phyloP scores from a whole-genome alignment of 176 grass and related monocot species.

The Oryza coarctata region DNA sequence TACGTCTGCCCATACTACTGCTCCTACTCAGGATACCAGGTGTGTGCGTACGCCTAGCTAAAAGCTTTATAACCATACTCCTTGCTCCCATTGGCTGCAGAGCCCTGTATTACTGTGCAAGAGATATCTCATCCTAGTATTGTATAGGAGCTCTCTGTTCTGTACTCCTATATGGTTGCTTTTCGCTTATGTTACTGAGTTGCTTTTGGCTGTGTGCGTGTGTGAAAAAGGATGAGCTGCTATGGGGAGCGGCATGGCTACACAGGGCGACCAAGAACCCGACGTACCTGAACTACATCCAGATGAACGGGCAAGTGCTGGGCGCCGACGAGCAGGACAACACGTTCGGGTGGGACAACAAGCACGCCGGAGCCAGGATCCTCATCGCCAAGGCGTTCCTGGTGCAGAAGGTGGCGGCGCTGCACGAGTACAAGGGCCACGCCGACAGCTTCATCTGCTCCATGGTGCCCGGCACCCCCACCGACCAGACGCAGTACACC shows the following conservation, averaged over 20 bases:
- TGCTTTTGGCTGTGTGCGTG: background rate
- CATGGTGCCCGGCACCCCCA: constrained; percentile 66
- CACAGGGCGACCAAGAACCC: constrained; percentile 81
- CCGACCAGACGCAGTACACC: constrained; percentile 62
- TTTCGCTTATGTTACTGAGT: background rate
- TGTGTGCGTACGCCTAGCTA: constrained; percentile 3
- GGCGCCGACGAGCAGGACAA: constrained; percentile 91
- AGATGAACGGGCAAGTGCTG: constrained; percentile 76
- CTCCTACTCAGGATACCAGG: constrained; percentile 95
- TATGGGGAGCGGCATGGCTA: constrained; percentile 93
- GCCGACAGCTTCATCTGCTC: constrained; percentile 94
- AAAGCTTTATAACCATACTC: background rate
- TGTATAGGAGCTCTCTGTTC: background rate
- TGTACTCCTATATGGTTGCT: background rate
- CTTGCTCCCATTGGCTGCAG: constrained; percentile 25
- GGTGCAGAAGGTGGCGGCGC: constrained; percentile 63
- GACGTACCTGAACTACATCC: constrained; percentile 73
- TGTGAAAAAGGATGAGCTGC: constrained; percentile 66
- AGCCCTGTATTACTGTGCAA: too few relatives aligned
- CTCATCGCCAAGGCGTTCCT: constrained; percentile 85
- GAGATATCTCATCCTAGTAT: too few relatives aligned
- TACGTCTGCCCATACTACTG: constrained; percentile 94
- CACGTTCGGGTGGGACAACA: constrained; percentile 98
- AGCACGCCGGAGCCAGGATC: constrained; percentile 86
- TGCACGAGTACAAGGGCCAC: constrained; percentile 83